Percentiles rank a stretch among this genome's conserved stretches.
Conservation (phyloP, 768 basidiomycete species). For the Vishniacozyma victoriae region DNA sequence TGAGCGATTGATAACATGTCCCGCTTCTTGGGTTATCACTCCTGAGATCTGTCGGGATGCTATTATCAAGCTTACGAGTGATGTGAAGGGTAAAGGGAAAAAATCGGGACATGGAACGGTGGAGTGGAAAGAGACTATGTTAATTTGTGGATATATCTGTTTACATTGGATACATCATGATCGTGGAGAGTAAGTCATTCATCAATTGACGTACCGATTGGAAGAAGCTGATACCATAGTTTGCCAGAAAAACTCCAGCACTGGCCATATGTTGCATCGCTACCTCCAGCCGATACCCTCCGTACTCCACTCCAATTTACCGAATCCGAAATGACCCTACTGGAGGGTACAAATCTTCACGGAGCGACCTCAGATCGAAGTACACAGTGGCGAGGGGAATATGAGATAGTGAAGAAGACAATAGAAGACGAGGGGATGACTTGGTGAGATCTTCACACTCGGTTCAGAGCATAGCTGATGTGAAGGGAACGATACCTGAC, state of each 20-base stretch:
- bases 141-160: constrained; percentile 37
- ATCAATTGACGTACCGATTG: neutral
- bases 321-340: constrained; percentile 56
- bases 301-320: constrained; percentile 72
- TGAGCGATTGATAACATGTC: constrained; percentile 39
- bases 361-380: constrained; percentile 68
- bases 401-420: constrained; percentile 55
- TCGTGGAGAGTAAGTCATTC: neutral
- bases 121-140: constrained; percentile 37
- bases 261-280: constrained; percentile 59
- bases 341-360: constrained; percentile 74
- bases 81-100: constrained; percentile 14
- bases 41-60: constrained; percentile 29
- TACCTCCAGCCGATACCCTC: constrained; percentile 59
- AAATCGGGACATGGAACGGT: constrained; percentile 13
- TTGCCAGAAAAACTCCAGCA: constrained; percentile 36
- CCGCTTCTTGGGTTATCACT: constrained; percentile 45
- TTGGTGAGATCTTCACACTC: constrained; percentile 54
- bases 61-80: constrained; percentile 4
- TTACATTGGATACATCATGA: constrained; percentile 36
- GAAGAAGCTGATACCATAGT: constrained; percentile 1
- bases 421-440: constrained; percentile 52
- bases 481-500: constrained; percentile 67
- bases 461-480: constrained; percentile 4
- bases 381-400: constrained; percentile 60